Conservation (phyloP, 2,329 filamentous ascomycete genomes). For the Neofusicoccum cordaticola region DNA sequence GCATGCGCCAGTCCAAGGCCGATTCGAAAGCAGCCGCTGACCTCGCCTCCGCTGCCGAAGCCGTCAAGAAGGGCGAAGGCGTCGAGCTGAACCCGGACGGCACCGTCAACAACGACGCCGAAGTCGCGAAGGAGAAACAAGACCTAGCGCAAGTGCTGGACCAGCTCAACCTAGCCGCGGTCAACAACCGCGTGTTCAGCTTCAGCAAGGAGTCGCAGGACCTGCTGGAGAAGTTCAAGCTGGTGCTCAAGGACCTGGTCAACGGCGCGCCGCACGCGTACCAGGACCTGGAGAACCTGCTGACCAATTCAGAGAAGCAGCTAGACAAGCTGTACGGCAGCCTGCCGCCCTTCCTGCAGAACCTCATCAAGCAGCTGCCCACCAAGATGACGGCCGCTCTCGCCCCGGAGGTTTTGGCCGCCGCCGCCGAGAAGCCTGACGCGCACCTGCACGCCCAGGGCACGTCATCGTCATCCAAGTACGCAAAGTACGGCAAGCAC, state of each 20-base stretch:
- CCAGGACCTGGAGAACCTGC: conserved; percentile 73
- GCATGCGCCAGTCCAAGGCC: conserved; percentile 35
- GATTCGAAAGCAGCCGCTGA: conserved; percentile 35
- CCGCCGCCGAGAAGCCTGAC: conserved; percentile 66
- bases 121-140: conserved; percentile 56
- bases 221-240: conserved; percentile 78
- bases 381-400: conserved; percentile 74
- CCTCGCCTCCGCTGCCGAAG: conserved; percentile 33
- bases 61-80: conserved; percentile 30
- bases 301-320: conserved; percentile 62
- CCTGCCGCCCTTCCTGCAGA: conserved; percentile 77
- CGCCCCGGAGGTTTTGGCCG: conserved; percentile 78
- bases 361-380: conserved; percentile 79
- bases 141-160: conserved; percentile 80
- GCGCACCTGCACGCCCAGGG: conserved; percentile 23
- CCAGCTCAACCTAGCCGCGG: conserved; percentile 75
- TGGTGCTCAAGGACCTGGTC: conserved; percentile 86
- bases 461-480: conserved; percentile 21
- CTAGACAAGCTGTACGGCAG: conserved; percentile 62
- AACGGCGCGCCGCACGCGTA: conserved; percentile 93
- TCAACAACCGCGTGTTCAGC: conserved; percentile 82
- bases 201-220: conserved; percentile 81
- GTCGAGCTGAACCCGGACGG: conserved; percentile 30
- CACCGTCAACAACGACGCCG: conserved; percentile 34
- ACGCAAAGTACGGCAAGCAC: conserved; percentile 54